phyloP scores from a whole-genome alignment of 768 basidiomycete genomes.

The Lyophyllum shimeji region DNA sequence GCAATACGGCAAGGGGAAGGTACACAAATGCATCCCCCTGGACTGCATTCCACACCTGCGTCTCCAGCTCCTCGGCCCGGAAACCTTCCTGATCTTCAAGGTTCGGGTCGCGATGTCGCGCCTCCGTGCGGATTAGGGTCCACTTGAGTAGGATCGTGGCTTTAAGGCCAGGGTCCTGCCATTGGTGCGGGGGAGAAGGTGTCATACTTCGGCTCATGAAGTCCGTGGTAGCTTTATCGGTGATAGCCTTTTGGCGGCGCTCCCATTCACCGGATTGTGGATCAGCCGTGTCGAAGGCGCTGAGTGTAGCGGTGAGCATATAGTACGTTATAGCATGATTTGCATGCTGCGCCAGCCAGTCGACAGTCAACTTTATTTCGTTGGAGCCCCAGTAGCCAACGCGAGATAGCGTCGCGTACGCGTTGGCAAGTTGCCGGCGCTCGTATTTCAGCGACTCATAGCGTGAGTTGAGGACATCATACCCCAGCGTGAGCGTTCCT shows the following conservation, averaged over 20 bases:
- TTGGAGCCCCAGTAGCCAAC: conserved; percentile 57
- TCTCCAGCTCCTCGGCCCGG: conserved; percentile 78
- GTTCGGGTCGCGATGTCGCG: conserved; percentile 63
- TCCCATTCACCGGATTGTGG: conserved; percentile 45
- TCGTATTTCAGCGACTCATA: conserved; percentile 76
- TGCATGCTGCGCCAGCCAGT: conserved; percentile 69
- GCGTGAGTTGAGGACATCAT: conserved; percentile 65
- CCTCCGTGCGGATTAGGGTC: conserved; percentile 82
- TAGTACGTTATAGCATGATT: conserved; percentile 71
- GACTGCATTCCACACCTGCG: conserved; percentile 79
- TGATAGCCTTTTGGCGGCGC: conserved; percentile 47
- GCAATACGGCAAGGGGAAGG: conserved; percentile 58
- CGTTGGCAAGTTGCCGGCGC: conserved; percentile 63
- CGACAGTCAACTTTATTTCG: conserved; percentile 64
- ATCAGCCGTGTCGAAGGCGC: conserved; percentile 66
- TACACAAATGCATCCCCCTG: conserved; percentile 81
- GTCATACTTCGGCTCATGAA: conserved; percentile 63
- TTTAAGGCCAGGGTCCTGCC: conserved; percentile 73
- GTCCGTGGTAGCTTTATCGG: conserved; percentile 43
- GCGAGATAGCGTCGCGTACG: conserved; percentile 61
- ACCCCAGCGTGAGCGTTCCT: conserved; percentile 57
- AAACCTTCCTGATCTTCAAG: conserved; percentile 66
- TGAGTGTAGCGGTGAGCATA: conserved; percentile 61
- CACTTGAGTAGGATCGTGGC: conserved; percentile 80
- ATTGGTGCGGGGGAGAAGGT: conserved; percentile 40